Conservation (phyloP, 768 basidiomycete genomes). For the Mrakia hoshinonis region DNA sequence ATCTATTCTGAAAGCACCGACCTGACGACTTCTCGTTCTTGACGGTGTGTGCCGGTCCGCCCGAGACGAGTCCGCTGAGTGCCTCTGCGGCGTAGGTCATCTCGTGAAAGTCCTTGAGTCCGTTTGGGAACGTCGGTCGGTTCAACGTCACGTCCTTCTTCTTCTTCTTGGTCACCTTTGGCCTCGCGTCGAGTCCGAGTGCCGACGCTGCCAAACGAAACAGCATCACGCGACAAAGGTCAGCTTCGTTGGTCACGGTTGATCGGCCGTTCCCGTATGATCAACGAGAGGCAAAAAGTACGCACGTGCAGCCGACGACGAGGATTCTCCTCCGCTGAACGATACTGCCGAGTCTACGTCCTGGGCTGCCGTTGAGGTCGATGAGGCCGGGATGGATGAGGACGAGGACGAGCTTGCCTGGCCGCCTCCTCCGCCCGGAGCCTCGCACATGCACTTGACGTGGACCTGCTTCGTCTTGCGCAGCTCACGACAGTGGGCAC, state of each 20-base stretch:
- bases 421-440: not conserved
- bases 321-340: constrained; percentile 13
- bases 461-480: constrained; percentile 27
- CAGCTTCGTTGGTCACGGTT: too few species aligned
- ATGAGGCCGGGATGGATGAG: not conserved
- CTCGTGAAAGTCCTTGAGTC: constrained; percentile 27
- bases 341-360: not conserved
- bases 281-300: not conserved
- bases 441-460: constrained; percentile 28
- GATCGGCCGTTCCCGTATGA: too few species aligned
- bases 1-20: not conserved
- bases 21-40: constrained; percentile 12
- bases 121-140: constrained; percentile 24
- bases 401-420: not conserved
- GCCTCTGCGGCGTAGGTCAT: constrained; percentile 18
- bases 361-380: not conserved
- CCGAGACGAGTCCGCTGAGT: constrained; percentile 4
- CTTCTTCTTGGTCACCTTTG: constrained; percentile 8
- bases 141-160: constrained; percentile 18
- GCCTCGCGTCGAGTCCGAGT: not conserved
- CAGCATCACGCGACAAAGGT: not conserved
- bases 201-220: not conserved
- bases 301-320: not conserved
- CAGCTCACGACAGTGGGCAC: constrained; percentile 27
- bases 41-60: not conserved